Evolutionary conservation across 2,329 filamentous ascomycete genomes (phyloP).

Genomic region (Huntiella abstrusa): DNA sequence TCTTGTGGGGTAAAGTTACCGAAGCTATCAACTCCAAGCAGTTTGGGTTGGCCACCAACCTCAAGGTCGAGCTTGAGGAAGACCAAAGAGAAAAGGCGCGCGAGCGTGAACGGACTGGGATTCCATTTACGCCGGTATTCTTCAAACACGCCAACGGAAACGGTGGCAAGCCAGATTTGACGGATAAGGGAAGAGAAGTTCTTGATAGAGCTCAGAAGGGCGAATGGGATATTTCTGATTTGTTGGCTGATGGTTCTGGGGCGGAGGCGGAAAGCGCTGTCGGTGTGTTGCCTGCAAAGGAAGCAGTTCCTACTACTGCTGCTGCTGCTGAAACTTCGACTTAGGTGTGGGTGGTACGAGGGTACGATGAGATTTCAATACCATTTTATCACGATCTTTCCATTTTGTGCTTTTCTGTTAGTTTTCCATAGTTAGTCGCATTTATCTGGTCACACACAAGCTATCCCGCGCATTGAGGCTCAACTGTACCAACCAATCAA

Average conservation of each 20-base stretch:
- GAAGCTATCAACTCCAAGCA: conserved; percentile 69
- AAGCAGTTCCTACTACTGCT: not conserved
- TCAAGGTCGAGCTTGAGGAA: conserved; percentile 88
- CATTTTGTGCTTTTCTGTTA: not conserved
- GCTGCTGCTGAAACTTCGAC: not conserved
- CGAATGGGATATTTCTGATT: conserved; percentile 31
- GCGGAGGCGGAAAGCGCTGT: conserved; percentile 6
- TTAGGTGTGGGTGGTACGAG: not conserved
- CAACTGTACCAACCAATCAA: too few relatives aligned
- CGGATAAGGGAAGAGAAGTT: conserved; percentile 31
- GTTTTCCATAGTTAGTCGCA: not conserved
- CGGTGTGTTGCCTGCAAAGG: not conserved
- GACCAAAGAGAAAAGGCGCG: conserved; percentile 69
- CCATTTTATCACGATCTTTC: too few relatives aligned
- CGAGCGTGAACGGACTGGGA: conserved; percentile 50
- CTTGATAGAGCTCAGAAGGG: conserved; percentile 33
- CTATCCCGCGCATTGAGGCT: too few relatives aligned
- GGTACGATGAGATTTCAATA: too few relatives aligned
- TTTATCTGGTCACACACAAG: not conserved
- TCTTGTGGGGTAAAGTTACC: conserved; percentile 76
- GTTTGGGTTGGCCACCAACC: conserved; percentile 61
- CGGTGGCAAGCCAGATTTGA: conserved; percentile 35
- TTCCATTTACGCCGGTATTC: conserved; percentile 71
- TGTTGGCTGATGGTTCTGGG: conserved; percentile 18
- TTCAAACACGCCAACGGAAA: conserved; percentile 47